Evolutionary conservation across 352 stramenopile species (phyloP), one percentile per base, ranked within the genome.

Genomic region (Pythium phragmitis): DNA sequence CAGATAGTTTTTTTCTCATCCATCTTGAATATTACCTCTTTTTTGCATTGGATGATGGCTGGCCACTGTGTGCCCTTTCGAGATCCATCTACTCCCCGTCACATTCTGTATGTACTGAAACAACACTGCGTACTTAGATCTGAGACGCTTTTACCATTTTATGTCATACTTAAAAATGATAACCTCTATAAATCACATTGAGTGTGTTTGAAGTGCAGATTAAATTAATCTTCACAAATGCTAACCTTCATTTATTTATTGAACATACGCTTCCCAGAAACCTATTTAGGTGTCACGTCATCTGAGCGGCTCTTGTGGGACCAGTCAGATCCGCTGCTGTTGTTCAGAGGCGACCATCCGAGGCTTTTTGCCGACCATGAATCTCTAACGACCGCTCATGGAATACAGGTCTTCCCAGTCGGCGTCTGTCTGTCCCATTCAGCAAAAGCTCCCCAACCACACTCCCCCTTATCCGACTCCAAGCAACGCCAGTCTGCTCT

Each of bases 351-450:
- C 39, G 48, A 4, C 9, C 33, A 13, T 21, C 30, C 7, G 7
- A 23, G 4, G 21, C 2, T 11, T 4, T 30, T 47, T 14, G 11
- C 11, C 36, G 36, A 21, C 30, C 21, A 39, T 43, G 57, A 65
- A 65, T 65, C 57, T 65, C 57, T 41, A 65, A 65, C 48, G 47
- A 48, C 23, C 37, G 16, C 21, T 30, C 28, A 46, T 16, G 11
- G 33, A 48, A 49, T 37, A 52, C 57, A 45, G 57, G 57, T 48
- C 28, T 30, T 8, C 14, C 17, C 26, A 30, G 26, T 2, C 33
- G 1, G 7, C 37, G 21, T 21, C 36, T 34, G 21, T n/a, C 28
- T 50, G 39, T 45, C 34, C 8, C 16, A 28, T 12, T 26, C 37
- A 42, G 37, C 14, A 30, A 30, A 30, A 30, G 26, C 26, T 30